Evolutionary conservation across 306 rosid genomes (phyloP).

Genomic region (Quercus wislizeni): DNA sequence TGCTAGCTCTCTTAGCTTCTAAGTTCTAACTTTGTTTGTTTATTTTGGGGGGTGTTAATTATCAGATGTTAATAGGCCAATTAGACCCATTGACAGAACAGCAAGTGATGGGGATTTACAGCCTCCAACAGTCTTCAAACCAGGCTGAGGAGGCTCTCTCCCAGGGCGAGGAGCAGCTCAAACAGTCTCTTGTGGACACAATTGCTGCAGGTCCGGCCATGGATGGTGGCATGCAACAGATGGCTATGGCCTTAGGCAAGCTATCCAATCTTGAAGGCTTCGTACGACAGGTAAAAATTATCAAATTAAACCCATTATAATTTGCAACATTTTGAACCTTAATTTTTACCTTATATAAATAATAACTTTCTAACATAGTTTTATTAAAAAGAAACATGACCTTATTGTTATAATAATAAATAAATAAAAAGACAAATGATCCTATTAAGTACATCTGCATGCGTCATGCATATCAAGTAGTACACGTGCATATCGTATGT

Average conservation of each 20-base stretch:
- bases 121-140: slow-evolving; percentile 54
- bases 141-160: slow-evolving; percentile 91
- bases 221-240: slow-evolving; percentile 78
- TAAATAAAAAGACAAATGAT: too few species aligned
- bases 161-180: slow-evolving; percentile 88
- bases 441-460: background rate
- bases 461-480: background rate
- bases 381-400: background rate
- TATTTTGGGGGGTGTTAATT: background rate
- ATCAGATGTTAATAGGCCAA: slow-evolving; percentile 67
- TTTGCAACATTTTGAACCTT: background rate
- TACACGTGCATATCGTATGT: background rate
- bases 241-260: slow-evolving; percentile 71
- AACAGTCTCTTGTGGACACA: slow-evolving; percentile 64
- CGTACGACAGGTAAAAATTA: slow-evolving; percentile 60
- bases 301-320: background rate
- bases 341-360: background rate
- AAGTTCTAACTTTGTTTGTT: background rate
- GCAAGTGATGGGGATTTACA: slow-evolving; percentile 63
- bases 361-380: too few species aligned
- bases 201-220: slow-evolving; percentile 48
- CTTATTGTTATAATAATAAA: too few species aligned
- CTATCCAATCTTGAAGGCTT: slow-evolving; percentile 83
- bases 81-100: slow-evolving; percentile 85
- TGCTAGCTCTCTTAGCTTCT: too few species aligned